Evolutionary conservation across 148 eudicot species (phyloP).

Genomic region (Heliosperma pusillum): DNA sequence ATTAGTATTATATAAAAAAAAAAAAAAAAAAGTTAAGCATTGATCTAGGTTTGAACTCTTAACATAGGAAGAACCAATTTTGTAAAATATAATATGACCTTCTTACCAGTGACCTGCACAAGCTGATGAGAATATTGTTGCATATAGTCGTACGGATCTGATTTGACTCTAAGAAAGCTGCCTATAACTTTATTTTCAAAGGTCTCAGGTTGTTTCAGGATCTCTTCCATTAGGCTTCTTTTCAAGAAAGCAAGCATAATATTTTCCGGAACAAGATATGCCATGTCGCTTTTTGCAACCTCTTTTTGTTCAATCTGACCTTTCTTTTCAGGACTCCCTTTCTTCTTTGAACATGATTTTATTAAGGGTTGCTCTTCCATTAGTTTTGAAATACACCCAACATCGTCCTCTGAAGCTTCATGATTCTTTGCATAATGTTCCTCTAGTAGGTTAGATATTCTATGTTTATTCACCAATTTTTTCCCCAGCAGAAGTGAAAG

Average conservation of each 20-base stretch:
- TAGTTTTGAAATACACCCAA: conserved; percentile 12
- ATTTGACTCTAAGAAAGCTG: conserved; percentile 31
- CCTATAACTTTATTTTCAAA: conserved; percentile 24
- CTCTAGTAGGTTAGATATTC: conserved; percentile 16
- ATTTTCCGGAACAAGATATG: conserved; percentile 29
- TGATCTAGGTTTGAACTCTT: too few relatives aligned
- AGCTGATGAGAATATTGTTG: conserved; percentile 30
- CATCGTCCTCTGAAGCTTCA: conserved; percentile 17
- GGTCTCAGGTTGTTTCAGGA: conserved; percentile 17
- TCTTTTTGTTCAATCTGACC: neutral
- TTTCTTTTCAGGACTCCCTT: neutral
- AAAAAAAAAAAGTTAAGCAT: too few relatives aligned
- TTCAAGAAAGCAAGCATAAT: conserved; percentile 26
- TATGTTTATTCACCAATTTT: conserved; percentile 27
- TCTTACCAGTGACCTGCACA: conserved; percentile 33
- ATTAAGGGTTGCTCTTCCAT: neutral
- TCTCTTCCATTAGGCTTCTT: conserved; percentile 25
- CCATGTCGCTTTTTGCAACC: conserved; percentile 17
- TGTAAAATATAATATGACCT: neutral
- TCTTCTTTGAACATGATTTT: conserved; percentile 19
- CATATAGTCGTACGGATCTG: conserved; percentile 32
- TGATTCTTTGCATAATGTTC: conserved; percentile 21
- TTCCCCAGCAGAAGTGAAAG: conserved; percentile 21
- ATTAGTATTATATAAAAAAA: too few relatives aligned
- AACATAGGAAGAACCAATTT: too few relatives aligned